A percentile compares a stretch with the other conserved stretches of the same genome.
Evolutionary conservation across 2,329 filamentous ascomycete genomes (phyloP).

Genomic region (Alternaria brassicae): DNA sequence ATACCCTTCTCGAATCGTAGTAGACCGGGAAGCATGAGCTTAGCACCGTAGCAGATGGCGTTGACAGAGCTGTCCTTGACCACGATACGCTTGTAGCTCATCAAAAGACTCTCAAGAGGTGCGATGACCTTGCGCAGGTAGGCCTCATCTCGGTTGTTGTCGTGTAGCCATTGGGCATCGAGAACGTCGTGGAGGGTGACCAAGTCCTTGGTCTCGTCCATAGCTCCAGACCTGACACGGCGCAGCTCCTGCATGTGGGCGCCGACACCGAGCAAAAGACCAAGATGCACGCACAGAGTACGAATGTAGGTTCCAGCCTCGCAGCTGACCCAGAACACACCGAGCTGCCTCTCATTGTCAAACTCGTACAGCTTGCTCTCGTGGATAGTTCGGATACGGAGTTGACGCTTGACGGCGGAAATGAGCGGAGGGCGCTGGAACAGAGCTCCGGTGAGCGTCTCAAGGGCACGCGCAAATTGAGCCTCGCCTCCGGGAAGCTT

Average conservation of each 20-base stretch:
- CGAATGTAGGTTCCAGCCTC: conserved; percentile 99
- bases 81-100: conserved; percentile 93
- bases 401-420: conserved; percentile 97
- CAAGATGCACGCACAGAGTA: conserved; percentile 94
- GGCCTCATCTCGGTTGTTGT: conserved; percentile 94
- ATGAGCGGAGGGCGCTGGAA: conserved; percentile 98
- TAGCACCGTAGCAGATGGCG: conserved; percentile 97
- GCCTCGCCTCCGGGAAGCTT: conserved; percentile 92
- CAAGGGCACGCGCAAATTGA: conserved; percentile 90
- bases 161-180: conserved; percentile 93
- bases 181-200: conserved; percentile 95
- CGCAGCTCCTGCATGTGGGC: conserved; percentile 98
- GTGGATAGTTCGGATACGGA: conserved; percentile 97
- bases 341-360: conserved; percentile 96
- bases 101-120: conserved; percentile 90
- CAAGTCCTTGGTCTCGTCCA: conserved; percentile 88
- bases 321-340: conserved; percentile 99
- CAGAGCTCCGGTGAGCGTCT: conserved; percentile 93
- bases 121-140: conserved; percentile 91
- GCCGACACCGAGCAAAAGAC: conserved; percentile 78
- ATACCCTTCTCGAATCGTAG: conserved; percentile 91
- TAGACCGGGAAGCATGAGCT: conserved; percentile 97
- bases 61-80: conserved; percentile 98
- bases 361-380: conserved; percentile 96
- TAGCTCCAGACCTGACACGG: conserved; percentile 90